phyloP scores from a whole-genome alignment of 2,329 filamentous ascomycete species.

The Drechslerella dactyloides region DNA sequence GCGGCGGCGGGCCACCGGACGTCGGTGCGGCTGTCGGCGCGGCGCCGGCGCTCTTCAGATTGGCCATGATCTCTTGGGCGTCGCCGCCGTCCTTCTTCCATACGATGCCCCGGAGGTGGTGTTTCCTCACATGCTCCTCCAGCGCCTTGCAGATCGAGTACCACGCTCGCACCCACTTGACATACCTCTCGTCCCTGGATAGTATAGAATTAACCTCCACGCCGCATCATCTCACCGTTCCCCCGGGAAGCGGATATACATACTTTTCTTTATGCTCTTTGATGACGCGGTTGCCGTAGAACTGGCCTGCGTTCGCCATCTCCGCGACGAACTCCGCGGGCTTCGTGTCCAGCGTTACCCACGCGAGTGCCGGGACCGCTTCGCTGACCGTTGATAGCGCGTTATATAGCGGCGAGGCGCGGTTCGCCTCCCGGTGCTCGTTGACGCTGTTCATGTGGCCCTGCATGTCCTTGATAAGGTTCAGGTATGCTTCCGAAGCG shows the following conservation, averaged over 20 bases:
- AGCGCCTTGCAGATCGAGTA: constrained; percentile 88
- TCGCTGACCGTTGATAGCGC: constrained; percentile 88
- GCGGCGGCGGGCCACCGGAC: constrained; percentile 64
- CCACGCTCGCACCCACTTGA: constrained; percentile 91
- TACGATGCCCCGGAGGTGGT: constrained; percentile 77
- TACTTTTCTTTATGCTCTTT: constrained; percentile 87
- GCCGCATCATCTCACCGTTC: no score
- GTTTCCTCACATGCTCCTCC: constrained; percentile 80
- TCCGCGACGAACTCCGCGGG: constrained; percentile 87
- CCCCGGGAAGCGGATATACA: constrained; percentile 55
- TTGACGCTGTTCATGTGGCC: constrained; percentile 78
- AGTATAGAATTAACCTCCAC: no score
- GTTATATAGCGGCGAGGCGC: constrained; percentile 75
- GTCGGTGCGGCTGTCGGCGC: constrained; percentile 61
- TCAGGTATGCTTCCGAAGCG: constrained; percentile 70
- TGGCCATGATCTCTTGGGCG: constrained; percentile 71
- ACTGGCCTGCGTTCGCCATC: constrained; percentile 81
- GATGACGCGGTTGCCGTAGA: constrained; percentile 91
- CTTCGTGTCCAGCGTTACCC: constrained; percentile 83
- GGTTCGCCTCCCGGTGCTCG: constrained; percentile 81
- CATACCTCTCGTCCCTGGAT: constrained; percentile 74
- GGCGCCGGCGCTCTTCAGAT: constrained; percentile 60
- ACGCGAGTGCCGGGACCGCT: constrained; percentile 85
- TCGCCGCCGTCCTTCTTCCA: constrained; percentile 85
- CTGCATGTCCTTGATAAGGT: constrained; percentile 85